Percentiles rank a stretch among this genome's conserved stretches.
Conservation (phyloP, 495 filamentous ascomycete genomes). For the Penicillium riverlandense region DNA sequence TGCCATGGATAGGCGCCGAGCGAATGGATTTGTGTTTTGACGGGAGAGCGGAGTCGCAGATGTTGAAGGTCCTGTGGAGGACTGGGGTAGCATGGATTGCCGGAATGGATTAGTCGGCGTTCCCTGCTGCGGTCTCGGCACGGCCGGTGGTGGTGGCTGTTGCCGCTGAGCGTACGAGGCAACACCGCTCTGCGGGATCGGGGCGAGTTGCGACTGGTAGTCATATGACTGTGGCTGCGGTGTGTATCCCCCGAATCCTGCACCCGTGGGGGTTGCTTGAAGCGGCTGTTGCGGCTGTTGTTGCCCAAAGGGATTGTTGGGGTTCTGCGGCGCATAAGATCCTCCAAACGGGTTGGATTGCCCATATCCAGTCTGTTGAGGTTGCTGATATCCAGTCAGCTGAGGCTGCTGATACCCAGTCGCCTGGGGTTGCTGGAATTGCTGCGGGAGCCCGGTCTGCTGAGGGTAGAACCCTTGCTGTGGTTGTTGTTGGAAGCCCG, state of each 20-base stretch:
- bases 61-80: constrained; percentile 37
- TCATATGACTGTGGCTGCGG: constrained; percentile 53
- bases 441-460: constrained; percentile 23
- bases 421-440: constrained; percentile 27
- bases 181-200: constrained; percentile 60
- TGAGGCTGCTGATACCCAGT: constrained; percentile 36
- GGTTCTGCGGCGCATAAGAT: constrained; percentile 39
- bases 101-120: constrained; percentile 83
- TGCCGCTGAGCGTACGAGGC: constrained; percentile 44
- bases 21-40: constrained; percentile 84
- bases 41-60: constrained; percentile 41
- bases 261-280: constrained; percentile 62
- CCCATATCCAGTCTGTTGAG: constrained; percentile 10
- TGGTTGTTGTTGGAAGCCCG: constrained; percentile 41
- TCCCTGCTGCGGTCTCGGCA: constrained; percentile 22
- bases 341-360: constrained; percentile 24
- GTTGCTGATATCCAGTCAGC: constrained; percentile 13
- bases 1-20: constrained; percentile 45
- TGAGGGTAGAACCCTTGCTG: constrained; percentile 31
- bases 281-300: constrained; percentile 39
- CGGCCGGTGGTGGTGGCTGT: constrained; percentile 10
- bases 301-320: constrained; percentile 49
- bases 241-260: constrained; percentile 82
- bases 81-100: constrained; percentile 67
- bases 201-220: constrained; percentile 41